Conservation (phyloP, 2,329 filamentous ascomycete species). For the Aureobasidium sp. region DNA sequence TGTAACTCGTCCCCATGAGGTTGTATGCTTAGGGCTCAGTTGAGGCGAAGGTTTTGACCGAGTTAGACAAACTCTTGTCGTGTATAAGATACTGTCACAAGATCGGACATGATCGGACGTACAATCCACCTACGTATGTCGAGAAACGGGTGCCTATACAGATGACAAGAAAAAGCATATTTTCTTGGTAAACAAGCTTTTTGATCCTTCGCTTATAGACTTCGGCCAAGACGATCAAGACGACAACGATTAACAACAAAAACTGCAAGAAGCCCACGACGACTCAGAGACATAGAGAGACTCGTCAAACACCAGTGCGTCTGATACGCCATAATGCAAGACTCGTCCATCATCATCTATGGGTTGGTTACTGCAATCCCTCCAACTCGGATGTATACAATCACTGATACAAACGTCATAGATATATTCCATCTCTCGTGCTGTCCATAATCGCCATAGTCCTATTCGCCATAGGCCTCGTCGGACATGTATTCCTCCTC, state of each 20-base stretch:
- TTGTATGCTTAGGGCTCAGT: too few relatives aligned
- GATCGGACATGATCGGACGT: too few relatives aligned
- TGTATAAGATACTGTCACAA: too few relatives aligned
- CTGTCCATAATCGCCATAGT: not conserved
- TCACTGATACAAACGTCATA: not conserved
- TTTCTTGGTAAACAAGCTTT: not conserved
- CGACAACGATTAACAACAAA: not conserved
- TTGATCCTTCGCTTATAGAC: too few relatives aligned
- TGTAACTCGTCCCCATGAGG: too few relatives aligned
- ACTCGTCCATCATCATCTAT: not conserved
- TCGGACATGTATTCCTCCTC: slow-evolving; percentile 27
- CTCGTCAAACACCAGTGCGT: too few relatives aligned
- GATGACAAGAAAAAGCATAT: not conserved
- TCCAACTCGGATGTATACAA: not conserved
- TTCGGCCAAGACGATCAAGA: too few relatives aligned
- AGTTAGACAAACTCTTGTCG: too few relatives aligned
- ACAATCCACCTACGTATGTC: not conserved
- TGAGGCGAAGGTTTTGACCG: too few relatives aligned
- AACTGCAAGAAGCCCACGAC: not conserved
- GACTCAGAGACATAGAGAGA: not conserved
- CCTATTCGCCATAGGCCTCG: not conserved
- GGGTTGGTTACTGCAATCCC: not conserved
- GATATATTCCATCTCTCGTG: not conserved
- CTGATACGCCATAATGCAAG: not conserved
- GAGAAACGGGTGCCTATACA: not conserved